phyloP scores from a whole-genome alignment of 371 early-diverging fungal species.

The Catenaria anguillulae region DNA sequence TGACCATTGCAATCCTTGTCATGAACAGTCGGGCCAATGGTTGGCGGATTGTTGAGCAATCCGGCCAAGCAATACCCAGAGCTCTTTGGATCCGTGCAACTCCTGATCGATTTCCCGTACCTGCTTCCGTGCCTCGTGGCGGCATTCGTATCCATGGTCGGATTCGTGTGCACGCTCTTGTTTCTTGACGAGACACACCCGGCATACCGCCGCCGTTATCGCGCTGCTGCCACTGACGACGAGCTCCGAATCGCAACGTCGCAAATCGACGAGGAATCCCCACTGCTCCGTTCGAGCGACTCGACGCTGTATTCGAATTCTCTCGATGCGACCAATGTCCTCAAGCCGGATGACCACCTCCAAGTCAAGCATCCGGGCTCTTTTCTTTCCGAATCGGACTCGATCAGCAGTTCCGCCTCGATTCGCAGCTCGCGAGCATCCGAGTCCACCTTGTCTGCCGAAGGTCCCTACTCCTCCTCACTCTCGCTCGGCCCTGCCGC shows the following conservation, averaged over 20 bases:
- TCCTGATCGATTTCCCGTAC: conserved; percentile 58
- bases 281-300: neutral
- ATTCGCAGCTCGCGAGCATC: too few species aligned
- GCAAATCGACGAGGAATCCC: too few species aligned
- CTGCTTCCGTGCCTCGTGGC: conserved; percentile 69
- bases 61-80: conserved; percentile 51
- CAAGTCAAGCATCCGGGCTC: too few species aligned
- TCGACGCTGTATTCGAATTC: neutral
- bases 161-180: conserved; percentile 46
- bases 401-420: too few species aligned
- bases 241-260: too few species aligned
- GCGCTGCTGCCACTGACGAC: neutral
- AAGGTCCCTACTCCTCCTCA: too few species aligned
- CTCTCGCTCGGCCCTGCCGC: neutral
- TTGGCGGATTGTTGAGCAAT: conserved; percentile 65
- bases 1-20: conserved; percentile 7
- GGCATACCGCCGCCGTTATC: neutral
- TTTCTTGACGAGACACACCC: conserved; percentile 56
- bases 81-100: conserved; percentile 43
- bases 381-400: too few species aligned
- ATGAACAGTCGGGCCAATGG: conserved; percentile 54
- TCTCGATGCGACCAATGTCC: neutral
- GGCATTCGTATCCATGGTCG: conserved; percentile 38
- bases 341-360: neutral
- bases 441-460: too few species aligned